These are phyloP conservation scores for Neurospora sp. DNA, from an alignment of 2,329 filamentous ascomycete species.

Conservation along the genomic window DNA sequence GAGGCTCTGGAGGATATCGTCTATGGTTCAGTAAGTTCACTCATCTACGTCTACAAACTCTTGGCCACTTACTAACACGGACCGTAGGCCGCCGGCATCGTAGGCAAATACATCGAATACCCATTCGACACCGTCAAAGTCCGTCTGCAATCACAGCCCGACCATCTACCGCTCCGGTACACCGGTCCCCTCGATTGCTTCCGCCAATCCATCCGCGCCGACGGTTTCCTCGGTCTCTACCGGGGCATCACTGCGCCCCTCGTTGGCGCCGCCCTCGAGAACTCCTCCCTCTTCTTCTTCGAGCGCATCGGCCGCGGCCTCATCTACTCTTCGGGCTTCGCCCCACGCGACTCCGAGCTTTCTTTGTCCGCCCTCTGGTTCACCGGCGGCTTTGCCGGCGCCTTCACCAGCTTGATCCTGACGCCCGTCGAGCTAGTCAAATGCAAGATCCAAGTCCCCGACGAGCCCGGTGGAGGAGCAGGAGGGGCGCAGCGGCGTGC, in stretches of 20 bases:
- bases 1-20: conserved; percentile 78
- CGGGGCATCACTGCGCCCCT: conserved; percentile 88
- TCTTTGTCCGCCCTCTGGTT: conserved; percentile 66
- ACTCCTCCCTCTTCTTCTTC: conserved; percentile 85
- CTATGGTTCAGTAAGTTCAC: conserved; percentile 67
- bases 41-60: neutral
- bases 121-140: conserved; percentile 99
- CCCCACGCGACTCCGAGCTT: conserved; percentile 46
- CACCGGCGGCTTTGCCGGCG: conserved; percentile 79
- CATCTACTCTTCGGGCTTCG: conserved; percentile 44
- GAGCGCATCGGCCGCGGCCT: conserved; percentile 65
- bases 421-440: conserved; percentile 97
- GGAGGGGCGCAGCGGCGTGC: conserved; percentile 22
- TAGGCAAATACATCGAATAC: conserved; percentile 95
- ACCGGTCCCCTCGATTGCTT: conserved; percentile 89
- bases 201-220: conserved; percentile 67
- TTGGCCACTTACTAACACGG: conserved; percentile 10
- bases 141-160: conserved; percentile 88
- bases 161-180: conserved; percentile 72
- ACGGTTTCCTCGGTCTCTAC: conserved; percentile 77
- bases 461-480: conserved; percentile 24
- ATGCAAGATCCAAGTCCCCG: conserved; percentile 88
- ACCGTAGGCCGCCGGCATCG: conserved; percentile 64
- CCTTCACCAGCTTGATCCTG: conserved; percentile 80
- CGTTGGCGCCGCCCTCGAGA: conserved; percentile 84